A percentile compares a stretch with the other conserved stretches of the same genome.
Conservation (phyloP, 2,329 filamentous ascomycete species). For the Beauveria sp. region DNA sequence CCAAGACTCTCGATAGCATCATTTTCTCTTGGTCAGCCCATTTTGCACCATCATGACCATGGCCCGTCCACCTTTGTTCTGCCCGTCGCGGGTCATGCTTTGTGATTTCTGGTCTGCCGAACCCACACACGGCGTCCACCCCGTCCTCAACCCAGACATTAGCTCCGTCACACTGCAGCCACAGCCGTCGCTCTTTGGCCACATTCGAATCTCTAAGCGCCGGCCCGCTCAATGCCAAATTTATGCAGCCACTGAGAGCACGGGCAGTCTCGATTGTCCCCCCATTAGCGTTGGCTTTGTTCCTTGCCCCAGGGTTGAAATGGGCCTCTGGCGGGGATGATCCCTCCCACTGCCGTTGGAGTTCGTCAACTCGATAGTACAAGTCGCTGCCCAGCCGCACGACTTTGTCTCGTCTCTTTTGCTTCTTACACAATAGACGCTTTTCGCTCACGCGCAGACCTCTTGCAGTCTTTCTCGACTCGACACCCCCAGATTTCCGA, state of each 20-base stretch:
- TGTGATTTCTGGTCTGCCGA: background rate
- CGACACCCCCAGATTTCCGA: background rate
- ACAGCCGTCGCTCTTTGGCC: slow-evolving; percentile 11
- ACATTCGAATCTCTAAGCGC: slow-evolving; percentile 18
- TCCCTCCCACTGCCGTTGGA: background rate
- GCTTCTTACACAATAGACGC: slow-evolving; percentile 3
- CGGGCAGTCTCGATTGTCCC: slow-evolving; percentile 14
- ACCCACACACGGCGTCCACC: background rate
- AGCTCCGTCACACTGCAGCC: slow-evolving; percentile 11
- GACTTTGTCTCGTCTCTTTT: background rate
- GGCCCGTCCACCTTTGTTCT: background rate
- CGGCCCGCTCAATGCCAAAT: slow-evolving; percentile 21
- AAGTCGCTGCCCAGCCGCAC: slow-evolving; percentile 1
- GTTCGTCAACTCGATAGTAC: slow-evolving; percentile 3
- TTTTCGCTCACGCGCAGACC: background rate
- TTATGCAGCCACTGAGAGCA: slow-evolving; percentile 20
- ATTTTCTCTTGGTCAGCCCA: background rate
- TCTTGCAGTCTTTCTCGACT: background rate
- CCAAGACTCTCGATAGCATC: background rate
- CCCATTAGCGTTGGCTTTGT: slow-evolving; percentile 18
- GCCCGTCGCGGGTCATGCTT: background rate
- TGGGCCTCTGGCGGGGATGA: background rate
- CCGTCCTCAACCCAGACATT: slow-evolving; percentile 9
- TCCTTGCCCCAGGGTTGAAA: background rate
- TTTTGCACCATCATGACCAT: background rate